Evolutionary conservation across 1,284 basidiomycete species (phyloP).

Genomic region (Sphagnurus paluster): DNA sequence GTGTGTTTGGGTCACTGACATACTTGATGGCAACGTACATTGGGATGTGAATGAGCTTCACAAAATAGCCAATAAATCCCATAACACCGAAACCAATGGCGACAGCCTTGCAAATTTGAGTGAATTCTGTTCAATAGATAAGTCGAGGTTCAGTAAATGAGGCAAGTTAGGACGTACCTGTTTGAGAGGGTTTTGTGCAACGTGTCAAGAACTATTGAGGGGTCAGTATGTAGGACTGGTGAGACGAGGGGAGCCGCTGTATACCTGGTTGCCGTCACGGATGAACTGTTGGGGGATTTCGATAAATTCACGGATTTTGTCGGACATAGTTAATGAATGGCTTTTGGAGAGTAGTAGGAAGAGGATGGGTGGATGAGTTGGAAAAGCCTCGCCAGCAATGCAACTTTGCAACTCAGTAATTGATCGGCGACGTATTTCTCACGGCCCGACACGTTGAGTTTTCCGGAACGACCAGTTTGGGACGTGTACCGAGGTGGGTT

Average conservation of each 20-base stretch:
- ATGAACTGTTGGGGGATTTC: conserved; percentile 93
- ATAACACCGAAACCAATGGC: conserved; percentile 95
- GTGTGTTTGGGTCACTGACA: conserved; percentile 5
- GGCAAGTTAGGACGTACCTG: conserved; percentile 58
- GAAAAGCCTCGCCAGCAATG: no score
- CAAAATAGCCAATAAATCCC: conserved; percentile 97
- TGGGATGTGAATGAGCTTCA: conserved; percentile 94
- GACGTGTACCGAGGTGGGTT: conserved; percentile 11
- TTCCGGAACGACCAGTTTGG: conserved; percentile 15
- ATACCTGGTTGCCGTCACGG: conserved; percentile 90
- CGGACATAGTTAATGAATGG: conserved; percentile 88
- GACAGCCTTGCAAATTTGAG: conserved; percentile 91
- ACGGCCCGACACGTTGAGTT: conserved; percentile 19
- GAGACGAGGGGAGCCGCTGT: conserved; percentile 26
- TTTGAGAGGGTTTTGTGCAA: conserved; percentile 96
- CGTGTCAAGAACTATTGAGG: conserved; percentile 83
- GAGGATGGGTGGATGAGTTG: conserved; percentile 22
- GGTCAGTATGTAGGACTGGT: conserved; percentile 14
- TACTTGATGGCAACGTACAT: conserved; percentile 72
- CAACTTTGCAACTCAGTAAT: no score
- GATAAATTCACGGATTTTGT: conserved; percentile 87
- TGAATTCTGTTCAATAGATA: conserved; percentile 66
- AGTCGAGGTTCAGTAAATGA: not conserved
- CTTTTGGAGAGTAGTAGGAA: no score
- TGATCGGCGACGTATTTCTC: conserved; percentile 24